Conservation (phyloP, 768 basidiomycete genomes). For the Mycena floridula region DNA sequence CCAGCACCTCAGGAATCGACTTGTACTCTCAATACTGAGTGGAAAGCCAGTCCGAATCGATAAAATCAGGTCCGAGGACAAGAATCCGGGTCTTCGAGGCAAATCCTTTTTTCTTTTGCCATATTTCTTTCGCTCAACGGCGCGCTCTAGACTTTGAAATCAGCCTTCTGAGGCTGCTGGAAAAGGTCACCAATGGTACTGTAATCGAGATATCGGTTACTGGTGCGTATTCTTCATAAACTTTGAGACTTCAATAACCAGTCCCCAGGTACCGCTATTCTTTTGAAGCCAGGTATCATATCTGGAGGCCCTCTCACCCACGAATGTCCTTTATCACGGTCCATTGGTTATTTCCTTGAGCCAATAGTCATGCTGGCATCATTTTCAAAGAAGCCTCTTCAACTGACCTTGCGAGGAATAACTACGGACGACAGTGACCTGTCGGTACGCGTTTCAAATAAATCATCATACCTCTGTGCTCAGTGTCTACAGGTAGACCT, state of each 20-base stretch:
- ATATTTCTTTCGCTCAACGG: not conserved
- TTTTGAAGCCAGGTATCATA: conserved; percentile 90
- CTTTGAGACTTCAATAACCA: not conserved
- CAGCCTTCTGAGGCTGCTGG: conserved; percentile 78
- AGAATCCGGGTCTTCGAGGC: conserved; percentile 94
- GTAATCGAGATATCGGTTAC: conserved; percentile 95
- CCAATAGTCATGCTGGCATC: conserved; percentile 86
- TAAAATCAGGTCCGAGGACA: conserved; percentile 85
- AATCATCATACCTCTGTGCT: conserved; percentile 7
- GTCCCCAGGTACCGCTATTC: conserved; percentile 74
- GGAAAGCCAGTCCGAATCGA: conserved; percentile 82
- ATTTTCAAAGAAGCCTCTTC: conserved; percentile 83
- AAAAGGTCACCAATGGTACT: conserved; percentile 91
- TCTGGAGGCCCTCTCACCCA: conserved; percentile 76
- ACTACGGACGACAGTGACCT: conserved; percentile 92
- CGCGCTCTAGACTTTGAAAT: conserved; percentile 76
- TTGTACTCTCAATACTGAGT: conserved; percentile 86
- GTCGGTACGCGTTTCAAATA: conserved; percentile 61
- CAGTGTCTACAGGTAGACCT: conserved; percentile 66
- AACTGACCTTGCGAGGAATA: conserved; percentile 79
- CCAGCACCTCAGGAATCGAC: conserved; percentile 73
- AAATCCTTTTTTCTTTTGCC: conserved; percentile 8
- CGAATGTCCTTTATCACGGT: conserved; percentile 84
- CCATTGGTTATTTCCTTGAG: conserved; percentile 93
- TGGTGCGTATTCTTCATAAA: conserved; percentile 39